Conservation (phyloP, 2,329 filamentous ascomycete genomes). For the Aureobasidium melanogenum region DNA sequence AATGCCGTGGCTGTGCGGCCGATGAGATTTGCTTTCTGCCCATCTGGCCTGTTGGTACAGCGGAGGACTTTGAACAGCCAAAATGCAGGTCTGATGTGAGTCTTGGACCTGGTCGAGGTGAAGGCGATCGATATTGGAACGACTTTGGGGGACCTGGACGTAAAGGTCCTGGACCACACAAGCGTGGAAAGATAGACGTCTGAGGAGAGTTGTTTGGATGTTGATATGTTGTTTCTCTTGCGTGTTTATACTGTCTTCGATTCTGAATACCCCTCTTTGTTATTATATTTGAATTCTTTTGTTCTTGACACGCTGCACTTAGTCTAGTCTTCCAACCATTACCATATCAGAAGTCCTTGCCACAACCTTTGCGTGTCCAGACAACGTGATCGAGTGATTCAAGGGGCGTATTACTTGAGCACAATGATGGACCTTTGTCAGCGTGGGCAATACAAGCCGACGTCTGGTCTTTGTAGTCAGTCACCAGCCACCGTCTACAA, state of each 20-base stretch:
- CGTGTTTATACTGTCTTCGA: neutral
- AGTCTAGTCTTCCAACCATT: neutral
- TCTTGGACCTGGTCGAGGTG: conserved; percentile 16
- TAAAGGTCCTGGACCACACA: neutral
- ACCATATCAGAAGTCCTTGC: neutral
- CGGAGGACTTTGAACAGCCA: conserved; percentile 46
- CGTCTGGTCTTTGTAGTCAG: no score
- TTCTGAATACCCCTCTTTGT: neutral
- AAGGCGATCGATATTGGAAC: conserved; percentile 18
- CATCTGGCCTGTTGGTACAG: conserved; percentile 53
- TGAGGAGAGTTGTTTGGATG: neutral
- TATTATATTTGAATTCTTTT: neutral
- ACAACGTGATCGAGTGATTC: no score
- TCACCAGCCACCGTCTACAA: no score
- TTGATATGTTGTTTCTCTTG: neutral
- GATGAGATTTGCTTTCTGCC: conserved; percentile 53
- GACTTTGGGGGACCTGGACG: conserved; percentile 12
- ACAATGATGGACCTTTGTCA: no score
- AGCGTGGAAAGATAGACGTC: neutral
- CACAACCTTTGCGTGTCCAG: neutral
- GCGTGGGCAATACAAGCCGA: no score
- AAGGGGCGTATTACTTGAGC: no score
- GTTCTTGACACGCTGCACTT: neutral
- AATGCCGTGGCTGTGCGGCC: conserved; percentile 43
- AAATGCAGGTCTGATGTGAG: conserved; percentile 27